Conservation (phyloP, 2,329 filamentous ascomycete species). For the Plectosphaerella cucumerina region DNA sequence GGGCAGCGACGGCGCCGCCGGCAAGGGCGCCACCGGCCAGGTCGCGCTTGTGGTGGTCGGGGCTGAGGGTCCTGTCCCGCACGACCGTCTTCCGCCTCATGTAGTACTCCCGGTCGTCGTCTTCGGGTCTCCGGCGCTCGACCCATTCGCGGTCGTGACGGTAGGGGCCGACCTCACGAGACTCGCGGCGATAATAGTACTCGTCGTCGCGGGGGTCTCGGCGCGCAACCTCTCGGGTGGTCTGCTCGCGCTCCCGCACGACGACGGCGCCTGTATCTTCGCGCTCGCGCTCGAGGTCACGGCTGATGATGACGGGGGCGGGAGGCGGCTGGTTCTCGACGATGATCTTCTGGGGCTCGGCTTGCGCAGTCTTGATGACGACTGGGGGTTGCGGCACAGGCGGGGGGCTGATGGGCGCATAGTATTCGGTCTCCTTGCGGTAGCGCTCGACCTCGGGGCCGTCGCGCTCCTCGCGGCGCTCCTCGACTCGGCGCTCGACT, state of each 20-base stretch:
- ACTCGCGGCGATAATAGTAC: conserved; percentile 47
- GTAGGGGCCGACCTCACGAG: conserved; percentile 34
- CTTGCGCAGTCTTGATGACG: conserved; percentile 51
- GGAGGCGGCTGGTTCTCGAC: conserved; percentile 53
- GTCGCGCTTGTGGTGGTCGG: conserved; percentile 50
- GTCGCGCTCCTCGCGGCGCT: conserved; percentile 39
- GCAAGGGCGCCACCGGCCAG: conserved; percentile 62
- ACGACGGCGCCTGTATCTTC: conserved; percentile 41
- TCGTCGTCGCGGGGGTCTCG: conserved; percentile 41
- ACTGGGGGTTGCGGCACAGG: conserved; percentile 39
- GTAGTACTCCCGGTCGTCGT: conserved; percentile 29
- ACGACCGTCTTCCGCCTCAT: conserved; percentile 38
- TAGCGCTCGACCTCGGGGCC: conserved; percentile 54
- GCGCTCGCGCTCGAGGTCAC: conserved; percentile 28
- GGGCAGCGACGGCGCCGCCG: conserved; percentile 57
- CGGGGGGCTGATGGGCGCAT: conserved; percentile 44
- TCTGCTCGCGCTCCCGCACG: conserved; percentile 34
- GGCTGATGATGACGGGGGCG: conserved; percentile 41
- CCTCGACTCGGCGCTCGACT: conserved; percentile 49
- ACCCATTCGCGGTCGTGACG: conserved; percentile 20
- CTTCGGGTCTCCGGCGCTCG: not conserved
- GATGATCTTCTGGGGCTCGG: conserved; percentile 56
- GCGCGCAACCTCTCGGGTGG: conserved; percentile 27
- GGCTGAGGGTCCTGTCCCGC: conserved; percentile 46
- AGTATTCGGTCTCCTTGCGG: conserved; percentile 61